A percentile compares a stretch with the other conserved stretches of the same genome.
Evolutionary conservation across 345 rosid genomes (phyloP).

Genomic region (Leavenworthia alabamica): DNA sequence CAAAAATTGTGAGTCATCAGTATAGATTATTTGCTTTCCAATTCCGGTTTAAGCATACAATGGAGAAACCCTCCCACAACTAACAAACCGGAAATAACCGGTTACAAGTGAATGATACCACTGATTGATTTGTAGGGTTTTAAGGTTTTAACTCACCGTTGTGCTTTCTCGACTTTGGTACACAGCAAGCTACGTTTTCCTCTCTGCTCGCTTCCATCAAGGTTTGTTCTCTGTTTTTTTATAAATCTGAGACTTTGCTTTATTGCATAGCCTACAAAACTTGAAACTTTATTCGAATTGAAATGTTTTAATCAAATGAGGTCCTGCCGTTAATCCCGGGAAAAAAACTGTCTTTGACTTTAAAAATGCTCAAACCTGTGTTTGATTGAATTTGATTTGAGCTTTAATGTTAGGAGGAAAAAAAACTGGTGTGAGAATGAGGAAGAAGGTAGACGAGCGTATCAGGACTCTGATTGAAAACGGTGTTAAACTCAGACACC

Average conservation of each 20-base stretch:
- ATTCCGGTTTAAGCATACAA: no score
- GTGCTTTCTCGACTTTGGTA: no score
- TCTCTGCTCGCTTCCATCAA: no score
- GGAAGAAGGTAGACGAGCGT: slow-evolving; percentile 95
- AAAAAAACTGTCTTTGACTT: neutral
- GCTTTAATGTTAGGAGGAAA: neutral
- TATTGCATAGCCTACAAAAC: neutral
- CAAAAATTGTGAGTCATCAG: no score
- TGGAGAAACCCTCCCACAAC: no score
- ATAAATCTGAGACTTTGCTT: neutral
- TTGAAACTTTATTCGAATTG: slow-evolving; percentile 13
- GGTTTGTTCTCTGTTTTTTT: neutral
- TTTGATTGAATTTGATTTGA: neutral
- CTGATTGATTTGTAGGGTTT: no score
- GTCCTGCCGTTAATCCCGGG: neutral
- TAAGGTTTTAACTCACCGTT: no score
- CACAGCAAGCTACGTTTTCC: no score
- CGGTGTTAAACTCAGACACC: slow-evolving; percentile 82
- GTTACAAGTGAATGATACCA: no score
- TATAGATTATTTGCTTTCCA: no score
- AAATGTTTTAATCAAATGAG: neutral
- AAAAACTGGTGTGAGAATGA: slow-evolving; percentile 40
- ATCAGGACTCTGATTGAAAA: slow-evolving; percentile 86
- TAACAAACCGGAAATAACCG: no score
- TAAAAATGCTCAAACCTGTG: neutral